Evolutionary conservation across 2,329 filamentous ascomycete genomes (phyloP).

Genomic region (Pyrenophora teres): DNA sequence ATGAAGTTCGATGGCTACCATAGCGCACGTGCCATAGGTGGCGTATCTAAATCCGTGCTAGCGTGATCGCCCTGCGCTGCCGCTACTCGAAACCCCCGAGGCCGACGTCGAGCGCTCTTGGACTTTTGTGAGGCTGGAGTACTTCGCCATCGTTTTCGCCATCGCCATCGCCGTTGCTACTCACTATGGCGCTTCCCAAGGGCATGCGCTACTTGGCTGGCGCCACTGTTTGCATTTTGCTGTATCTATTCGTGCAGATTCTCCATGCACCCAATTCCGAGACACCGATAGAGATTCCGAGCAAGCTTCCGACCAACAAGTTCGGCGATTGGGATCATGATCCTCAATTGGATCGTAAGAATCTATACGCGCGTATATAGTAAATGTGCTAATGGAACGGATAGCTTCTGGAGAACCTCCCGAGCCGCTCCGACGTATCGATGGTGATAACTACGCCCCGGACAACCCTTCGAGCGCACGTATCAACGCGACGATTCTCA

Average conservation of each 20-base stretch:
- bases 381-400: conserved; percentile 6
- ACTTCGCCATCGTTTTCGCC: neutral
- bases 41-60: conserved; percentile 6
- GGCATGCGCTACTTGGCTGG: conserved; percentile 80
- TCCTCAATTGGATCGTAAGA: conserved; percentile 85
- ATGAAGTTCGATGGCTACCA: too few relatives aligned
- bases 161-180: conserved; percentile 2
- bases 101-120: conserved; percentile 2
- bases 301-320: conserved; percentile 45
- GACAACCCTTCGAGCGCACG: conserved; percentile 76
- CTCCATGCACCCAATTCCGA: conserved; percentile 64
- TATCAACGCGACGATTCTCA: conserved; percentile 90
- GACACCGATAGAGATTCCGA: conserved; percentile 46
- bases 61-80: conserved; percentile 12
- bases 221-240: conserved; percentile 71
- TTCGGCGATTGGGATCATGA: conserved; percentile 72
- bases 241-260: conserved; percentile 79
- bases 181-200: conserved; percentile 79
- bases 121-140: conserved; percentile 15
- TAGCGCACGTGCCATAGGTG: too few relatives aligned
- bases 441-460: conserved; percentile 74
- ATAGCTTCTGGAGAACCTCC: conserved; percentile 82
- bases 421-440: conserved; percentile 71
- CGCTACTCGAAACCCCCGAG: conserved; percentile 6
- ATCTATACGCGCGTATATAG: neutral